These are phyloP conservation scores for Ophiocordyceps unilateralis DNA, from an alignment of 2,329 filamentous ascomycete genomes.

Conservation along the genomic window DNA sequence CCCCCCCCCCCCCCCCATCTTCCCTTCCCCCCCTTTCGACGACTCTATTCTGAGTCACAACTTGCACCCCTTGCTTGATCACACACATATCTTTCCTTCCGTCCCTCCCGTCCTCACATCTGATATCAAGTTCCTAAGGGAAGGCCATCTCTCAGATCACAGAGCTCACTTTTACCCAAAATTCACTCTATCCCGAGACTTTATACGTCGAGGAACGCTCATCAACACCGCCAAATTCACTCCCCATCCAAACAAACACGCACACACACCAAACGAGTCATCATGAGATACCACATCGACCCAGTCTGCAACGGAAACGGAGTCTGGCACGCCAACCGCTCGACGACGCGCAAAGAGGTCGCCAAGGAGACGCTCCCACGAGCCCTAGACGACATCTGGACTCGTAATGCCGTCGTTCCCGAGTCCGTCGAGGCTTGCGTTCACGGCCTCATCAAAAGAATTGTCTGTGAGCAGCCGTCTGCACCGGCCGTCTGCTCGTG, in stretches of 20 bases:
- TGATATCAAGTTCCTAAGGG: neutral
- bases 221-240: neutral
- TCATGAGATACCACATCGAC: constrained; percentile 1
- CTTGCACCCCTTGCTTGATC: too few species aligned
- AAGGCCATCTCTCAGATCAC: neutral
- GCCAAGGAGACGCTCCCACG: neutral
- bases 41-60: too few species aligned
- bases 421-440: constrained; percentile 12
- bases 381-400: constrained; percentile 2
- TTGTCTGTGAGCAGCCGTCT: constrained; percentile 13
- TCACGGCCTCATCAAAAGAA: constrained; percentile 22
- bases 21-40: neutral
- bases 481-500: constrained; percentile 22
- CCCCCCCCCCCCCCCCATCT: too few species aligned
- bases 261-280: neutral
- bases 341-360: neutral
- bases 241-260: neutral
- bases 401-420: constrained; percentile 5
- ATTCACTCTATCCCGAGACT: neutral
- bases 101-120: neutral
- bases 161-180: neutral
- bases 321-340: neutral
- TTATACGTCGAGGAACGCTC: neutral
- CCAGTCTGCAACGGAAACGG: neutral
- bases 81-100: too few species aligned